Evolutionary conservation across 768 basidiomycete genomes (phyloP).

Genomic region (Tubosaeta sp.): DNA sequence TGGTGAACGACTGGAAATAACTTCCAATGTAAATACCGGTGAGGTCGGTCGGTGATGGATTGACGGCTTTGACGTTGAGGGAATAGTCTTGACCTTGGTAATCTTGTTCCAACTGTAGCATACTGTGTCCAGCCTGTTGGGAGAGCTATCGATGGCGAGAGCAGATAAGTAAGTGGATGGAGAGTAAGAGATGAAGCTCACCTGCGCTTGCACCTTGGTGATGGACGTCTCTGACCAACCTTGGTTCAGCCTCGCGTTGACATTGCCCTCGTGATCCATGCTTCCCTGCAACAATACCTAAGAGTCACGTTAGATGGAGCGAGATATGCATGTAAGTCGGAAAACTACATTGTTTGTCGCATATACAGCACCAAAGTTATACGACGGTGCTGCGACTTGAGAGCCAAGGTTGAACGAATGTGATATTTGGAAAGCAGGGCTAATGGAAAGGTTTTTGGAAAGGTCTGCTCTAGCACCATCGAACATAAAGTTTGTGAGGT

Average conservation of each 20-base stretch:
- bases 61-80: conserved; percentile 82
- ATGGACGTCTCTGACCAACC: conserved; percentile 76
- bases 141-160: conserved; percentile 54
- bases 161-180: neutral
- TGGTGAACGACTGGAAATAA: conserved; percentile 90
- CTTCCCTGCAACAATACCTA: conserved; percentile 92
- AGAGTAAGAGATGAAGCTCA: conserved; percentile 32
- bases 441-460: conserved; percentile 86
- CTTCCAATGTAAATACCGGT: conserved; percentile 91
- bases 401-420: conserved; percentile 93
- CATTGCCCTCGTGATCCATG: conserved; percentile 89
- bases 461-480: conserved; percentile 97
- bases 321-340: conserved; percentile 9
- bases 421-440: conserved; percentile 97
- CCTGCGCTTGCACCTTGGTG: conserved; percentile 87
- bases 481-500: conserved; percentile 91
- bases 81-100: conserved; percentile 85
- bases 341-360: conserved; percentile 69
- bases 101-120: conserved; percentile 94
- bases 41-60: conserved; percentile 82
- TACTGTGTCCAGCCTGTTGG: conserved; percentile 72
- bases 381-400: conserved; percentile 76
- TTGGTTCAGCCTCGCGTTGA: conserved; percentile 85
- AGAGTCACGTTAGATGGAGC: conserved; percentile 14
- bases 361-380: conserved; percentile 93